These are phyloP conservation scores for Apiospora phragmitis DNA, from an alignment of 2,329 filamentous ascomycete species.

Conservation along the genomic window DNA sequence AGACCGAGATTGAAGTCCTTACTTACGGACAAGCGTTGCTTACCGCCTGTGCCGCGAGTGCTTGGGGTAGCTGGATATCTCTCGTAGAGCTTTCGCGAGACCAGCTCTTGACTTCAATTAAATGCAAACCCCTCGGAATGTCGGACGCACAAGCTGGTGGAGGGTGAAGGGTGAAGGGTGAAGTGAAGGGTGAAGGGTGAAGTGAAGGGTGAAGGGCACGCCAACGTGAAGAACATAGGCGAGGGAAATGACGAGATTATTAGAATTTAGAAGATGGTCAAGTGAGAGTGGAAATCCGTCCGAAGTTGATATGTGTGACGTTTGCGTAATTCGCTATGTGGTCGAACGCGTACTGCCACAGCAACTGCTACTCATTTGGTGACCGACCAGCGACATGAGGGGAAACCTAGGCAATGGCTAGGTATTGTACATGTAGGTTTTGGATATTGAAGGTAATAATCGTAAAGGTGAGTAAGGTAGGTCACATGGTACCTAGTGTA, in stretches of 20 bases:
- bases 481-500: not conserved
- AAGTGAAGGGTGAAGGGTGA: not conserved
- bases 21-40: not conserved
- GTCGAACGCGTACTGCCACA: not conserved
- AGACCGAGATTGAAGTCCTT: not conserved
- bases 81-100: not conserved
- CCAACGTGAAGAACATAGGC: not conserved
- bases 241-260: not conserved
- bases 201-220: not conserved
- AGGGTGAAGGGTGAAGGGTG: not conserved
- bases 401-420: not conserved
- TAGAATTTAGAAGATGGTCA: not conserved
- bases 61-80: not conserved
- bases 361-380: not conserved
- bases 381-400: conserved; percentile 1
- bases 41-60: not conserved
- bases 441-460: not conserved
- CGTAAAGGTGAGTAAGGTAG: not conserved
- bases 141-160: not conserved
- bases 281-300: not conserved
- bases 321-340: not conserved
- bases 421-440: not conserved
- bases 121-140: not conserved
- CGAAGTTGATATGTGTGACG: not conserved
- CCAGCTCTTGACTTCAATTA: not conserved